phyloP scores from a whole-genome alignment of 2,329 filamentous ascomycete genomes.

The Karstenula rhodostoma region DNA sequence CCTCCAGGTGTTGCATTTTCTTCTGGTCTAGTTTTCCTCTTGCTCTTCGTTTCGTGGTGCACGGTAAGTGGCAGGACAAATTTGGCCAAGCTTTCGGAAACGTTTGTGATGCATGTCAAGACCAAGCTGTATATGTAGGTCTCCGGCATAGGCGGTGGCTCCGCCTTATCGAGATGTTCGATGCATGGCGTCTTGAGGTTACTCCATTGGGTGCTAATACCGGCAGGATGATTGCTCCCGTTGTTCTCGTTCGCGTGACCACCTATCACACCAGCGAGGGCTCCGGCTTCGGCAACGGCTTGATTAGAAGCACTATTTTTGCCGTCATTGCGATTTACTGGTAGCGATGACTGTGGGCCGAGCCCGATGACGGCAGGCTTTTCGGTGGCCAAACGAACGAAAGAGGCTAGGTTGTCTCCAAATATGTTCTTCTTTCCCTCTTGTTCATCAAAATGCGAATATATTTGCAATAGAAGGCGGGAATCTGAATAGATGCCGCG shows the following conservation, averaged over 20 bases:
- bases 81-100: constrained; percentile 92
- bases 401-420: constrained; percentile 81
- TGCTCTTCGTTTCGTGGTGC: constrained; percentile 67
- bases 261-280: constrained; percentile 85
- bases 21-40: constrained; percentile 52
- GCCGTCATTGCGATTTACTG: constrained; percentile 66
- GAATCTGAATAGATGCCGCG: constrained; percentile 85
- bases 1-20: constrained; percentile 32
- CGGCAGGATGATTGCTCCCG: constrained; percentile 70
- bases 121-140: constrained; percentile 94
- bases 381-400: constrained; percentile 92
- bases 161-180: constrained; percentile 91
- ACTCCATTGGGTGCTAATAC: constrained; percentile 94
- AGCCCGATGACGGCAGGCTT: constrained; percentile 89
- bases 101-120: constrained; percentile 84
- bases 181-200: constrained; percentile 85
- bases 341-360: constrained; percentile 85
- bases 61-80: constrained; percentile 93
- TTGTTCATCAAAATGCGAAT: constrained; percentile 77
- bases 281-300: constrained; percentile 87
- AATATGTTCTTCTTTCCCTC: constrained; percentile 78
- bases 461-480: constrained; percentile 79
- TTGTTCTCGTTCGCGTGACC: constrained; percentile 67
- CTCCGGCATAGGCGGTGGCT: constrained; percentile 82
- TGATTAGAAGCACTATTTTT: constrained; percentile 74